Evolutionary conservation across 306 rosid species (phyloP), one percentile per base, ranked within the genome.

Genomic region (Dalbergia cultrata): DNA sequence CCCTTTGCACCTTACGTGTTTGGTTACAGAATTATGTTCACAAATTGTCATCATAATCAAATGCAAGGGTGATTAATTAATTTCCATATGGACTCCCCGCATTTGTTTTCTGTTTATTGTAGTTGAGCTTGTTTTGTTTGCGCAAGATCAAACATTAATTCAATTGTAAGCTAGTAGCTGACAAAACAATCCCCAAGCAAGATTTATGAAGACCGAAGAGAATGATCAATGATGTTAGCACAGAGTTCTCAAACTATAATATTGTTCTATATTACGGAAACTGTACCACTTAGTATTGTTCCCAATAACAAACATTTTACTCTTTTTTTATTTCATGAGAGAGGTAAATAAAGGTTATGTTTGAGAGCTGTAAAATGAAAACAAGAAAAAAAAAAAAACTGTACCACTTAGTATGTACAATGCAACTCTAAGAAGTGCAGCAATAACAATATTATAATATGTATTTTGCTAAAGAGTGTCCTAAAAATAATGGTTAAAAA

Each of bases 21-120:
- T 13, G 49, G 9, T 37, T 60, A 41, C n/a, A 44, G 35, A 70
- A 61, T 60, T 70, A 62, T 70, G 33, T 63, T 72, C 79, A 31
- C 49, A 56, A 70, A 18, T 70, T 76, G 49, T 82, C 64, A 56
- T 56, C 44, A 56, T 18, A 62, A 19, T 71, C 70, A 63, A 71
- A 18, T 70, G 86, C 34, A 50, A 69, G 43, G 50, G 68, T 43
- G 34, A 66, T 56, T 63, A 33, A 14, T 67, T 59, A 9, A 7
- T 43, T 43, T 43, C 2, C 47, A 8, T 43, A 9, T 8, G 7
- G 7, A 43, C 10, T 43, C 47, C 47, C 47, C 56, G 35, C 13
- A 26, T 26, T 26, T 9, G 21, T 10, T 43, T 3, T 12, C 9
- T 33, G 58, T 18, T 8, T 53, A 74, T 74, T 22, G 7, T 34